These are phyloP conservation scores for Phialophora macrospora DNA, from an alignment of 2,329 filamentous ascomycete genomes.

Conservation along the genomic window DNA sequence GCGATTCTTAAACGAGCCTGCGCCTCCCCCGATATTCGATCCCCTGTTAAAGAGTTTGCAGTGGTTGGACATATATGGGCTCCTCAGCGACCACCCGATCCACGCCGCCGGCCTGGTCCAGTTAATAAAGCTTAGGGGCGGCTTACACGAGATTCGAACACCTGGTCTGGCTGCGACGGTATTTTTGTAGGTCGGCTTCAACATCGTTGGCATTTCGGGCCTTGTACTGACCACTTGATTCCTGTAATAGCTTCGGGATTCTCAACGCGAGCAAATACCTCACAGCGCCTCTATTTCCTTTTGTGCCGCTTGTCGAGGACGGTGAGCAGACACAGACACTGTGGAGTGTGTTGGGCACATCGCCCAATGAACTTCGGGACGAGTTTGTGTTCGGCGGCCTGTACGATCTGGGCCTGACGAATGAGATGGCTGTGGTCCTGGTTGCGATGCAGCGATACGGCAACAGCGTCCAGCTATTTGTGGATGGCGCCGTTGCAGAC, in stretches of 20 bases:
- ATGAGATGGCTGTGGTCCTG: slow-evolving; percentile 7
- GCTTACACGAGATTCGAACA: slow-evolving; percentile 13
- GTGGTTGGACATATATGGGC: slow-evolving; percentile 20
- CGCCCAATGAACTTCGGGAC: slow-evolving; percentile 12
- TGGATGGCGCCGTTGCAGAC: slow-evolving; percentile 17
- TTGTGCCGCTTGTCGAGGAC: slow-evolving; percentile 15
- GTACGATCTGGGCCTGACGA: slow-evolving; percentile 15
- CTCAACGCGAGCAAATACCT: slow-evolving; percentile 9
- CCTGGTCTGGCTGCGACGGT: slow-evolving; percentile 15
- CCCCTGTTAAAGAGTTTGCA: slow-evolving; percentile 21
- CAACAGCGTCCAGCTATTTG: slow-evolving; percentile 6
- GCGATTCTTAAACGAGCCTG: slow-evolving; percentile 11
- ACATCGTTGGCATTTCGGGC: neutral
- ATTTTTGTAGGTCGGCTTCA: slow-evolving; percentile 13
- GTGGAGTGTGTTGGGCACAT: slow-evolving; percentile 6
- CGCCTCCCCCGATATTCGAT: slow-evolving; percentile 16
- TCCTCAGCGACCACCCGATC: slow-evolving; percentile 17
- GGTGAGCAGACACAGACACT: slow-evolving; percentile 1
- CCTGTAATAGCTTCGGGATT: slow-evolving; percentile 8
- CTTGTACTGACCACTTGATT: neutral
- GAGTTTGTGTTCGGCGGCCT: slow-evolving; percentile 16
- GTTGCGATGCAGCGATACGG: slow-evolving; percentile 21
- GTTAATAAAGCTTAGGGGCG: slow-evolving; percentile 13
- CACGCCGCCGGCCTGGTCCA: slow-evolving; percentile 20
- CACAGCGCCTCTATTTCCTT: slow-evolving; percentile 15